phyloP scores from a whole-genome alignment of 2,329 filamentous ascomycete species.

The Coleophoma crateriformis region DNA sequence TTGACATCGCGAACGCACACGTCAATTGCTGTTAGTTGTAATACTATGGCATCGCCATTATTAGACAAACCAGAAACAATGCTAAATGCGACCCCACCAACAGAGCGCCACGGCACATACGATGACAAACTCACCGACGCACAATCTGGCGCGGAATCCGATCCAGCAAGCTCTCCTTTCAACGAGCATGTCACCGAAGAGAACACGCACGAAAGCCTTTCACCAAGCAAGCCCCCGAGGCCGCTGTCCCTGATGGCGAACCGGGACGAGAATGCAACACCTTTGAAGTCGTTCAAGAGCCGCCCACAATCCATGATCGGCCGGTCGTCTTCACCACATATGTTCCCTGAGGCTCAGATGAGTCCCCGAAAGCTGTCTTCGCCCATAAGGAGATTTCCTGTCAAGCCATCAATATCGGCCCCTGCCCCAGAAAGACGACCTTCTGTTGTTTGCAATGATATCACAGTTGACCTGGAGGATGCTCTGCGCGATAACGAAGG shows the following conservation, averaged over 20 bases:
- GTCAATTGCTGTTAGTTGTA: neutral
- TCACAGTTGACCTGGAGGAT: constrained; percentile 37
- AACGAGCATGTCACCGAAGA: constrained; percentile 14
- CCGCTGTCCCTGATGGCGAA: constrained; percentile 17
- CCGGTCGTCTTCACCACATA: constrained; percentile 11
- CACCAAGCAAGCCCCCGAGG: constrained; percentile 19
- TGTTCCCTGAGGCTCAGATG: constrained; percentile 11
- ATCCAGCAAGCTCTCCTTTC: constrained; percentile 24
- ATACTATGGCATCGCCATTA: constrained; percentile 10
- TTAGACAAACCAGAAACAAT: constrained; percentile 9
- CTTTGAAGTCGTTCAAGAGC: constrained; percentile 24
- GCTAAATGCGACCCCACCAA: constrained; percentile 14
- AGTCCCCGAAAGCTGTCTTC: constrained; percentile 42
- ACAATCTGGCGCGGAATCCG: constrained; percentile 12
- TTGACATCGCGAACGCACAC: neutral
- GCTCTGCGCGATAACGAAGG: constrained; percentile 49
- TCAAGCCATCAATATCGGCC: constrained; percentile 38
- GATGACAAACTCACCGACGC: constrained; percentile 12
- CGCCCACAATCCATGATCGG: constrained; percentile 13
- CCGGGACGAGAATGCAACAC: constrained; percentile 6
- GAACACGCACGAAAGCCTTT: constrained; percentile 22
- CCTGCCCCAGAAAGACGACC: constrained; percentile 26
- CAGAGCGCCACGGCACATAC: constrained; percentile 13
- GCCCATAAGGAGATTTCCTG: constrained; percentile 55
- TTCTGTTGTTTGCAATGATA: constrained; percentile 7